Base-by-base conservation (phyloP, 2,329 filamentous ascomycete genomes). In the Whalleya microplaca region DNA sequence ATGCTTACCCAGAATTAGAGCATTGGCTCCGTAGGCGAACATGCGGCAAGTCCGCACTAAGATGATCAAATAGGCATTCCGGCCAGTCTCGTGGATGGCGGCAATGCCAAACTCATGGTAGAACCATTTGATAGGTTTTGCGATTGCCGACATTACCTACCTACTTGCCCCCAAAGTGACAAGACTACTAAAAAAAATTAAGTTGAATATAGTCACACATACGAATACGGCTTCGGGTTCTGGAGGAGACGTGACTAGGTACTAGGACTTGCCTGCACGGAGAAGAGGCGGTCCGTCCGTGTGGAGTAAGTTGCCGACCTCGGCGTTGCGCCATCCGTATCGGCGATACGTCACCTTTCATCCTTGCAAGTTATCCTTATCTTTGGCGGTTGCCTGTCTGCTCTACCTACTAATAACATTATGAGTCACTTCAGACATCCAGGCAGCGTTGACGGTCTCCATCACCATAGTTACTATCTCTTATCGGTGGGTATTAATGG, bases 11-110 rank as follows among this genome's bases (percentile, higher is more conserved):
- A 88, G 76, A 49, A 87, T 82, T 44, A 88, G 76, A 0, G 84
- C 81, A 19, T 80, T 81, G 52, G 82, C 81, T 46, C 85, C 84
- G 59, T 86, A 87, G n/a, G 85, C 84, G 62, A 87, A 84, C 72
- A 88, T 83, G 51, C 85, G 84, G 55, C 73, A 77, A 21, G 74
- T 74, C 21, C 83, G 74, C 5, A 76, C 75, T 41, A 81, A 56
- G 61, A 86, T 85, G 66, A 85, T 76, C 42, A 84, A 73, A 66
- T 75, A 79, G 48, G 81, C 80, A 73, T 85, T 78, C 12, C 65
- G 71, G 53, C 80, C 80, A 3, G 79, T 76, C 44, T 62, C 45
- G 61, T 76, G 74, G 16, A 84, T 71, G 1, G 80, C 78, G 14
- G 70, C 71, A 32, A 83, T 67, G 21, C 81, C 81, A 41, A 80